Evolutionary conservation across 352 stramenopile genomes (phyloP).

Genomic region (Pythium vanterpoolii): DNA sequence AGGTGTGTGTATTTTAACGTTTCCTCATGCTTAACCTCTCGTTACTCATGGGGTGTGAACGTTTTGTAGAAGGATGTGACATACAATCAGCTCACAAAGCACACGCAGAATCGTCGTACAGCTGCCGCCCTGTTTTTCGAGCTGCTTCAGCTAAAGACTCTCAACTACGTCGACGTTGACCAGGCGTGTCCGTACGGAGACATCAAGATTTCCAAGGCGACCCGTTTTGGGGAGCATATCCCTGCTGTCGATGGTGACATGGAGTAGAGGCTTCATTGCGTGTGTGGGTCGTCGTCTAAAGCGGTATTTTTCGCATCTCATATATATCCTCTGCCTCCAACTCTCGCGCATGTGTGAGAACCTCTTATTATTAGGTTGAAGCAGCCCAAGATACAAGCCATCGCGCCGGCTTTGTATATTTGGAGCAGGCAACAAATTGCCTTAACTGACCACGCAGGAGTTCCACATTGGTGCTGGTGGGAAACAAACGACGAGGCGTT

Average conservation of each 20-base stretch:
- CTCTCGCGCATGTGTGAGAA: background rate
- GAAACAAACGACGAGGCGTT: too few relatives aligned
- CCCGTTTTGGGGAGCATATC: constrained; percentile 70
- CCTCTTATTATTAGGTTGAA: constrained; percentile 4
- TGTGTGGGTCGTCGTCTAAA: constrained; percentile 4
- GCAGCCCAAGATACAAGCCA: background rate
- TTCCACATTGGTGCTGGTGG: background rate
- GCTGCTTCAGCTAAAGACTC: constrained; percentile 96
- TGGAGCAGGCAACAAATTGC: background rate
- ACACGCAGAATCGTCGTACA: constrained; percentile 81
- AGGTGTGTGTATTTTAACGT: constrained; percentile 26
- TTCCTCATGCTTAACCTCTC: background rate
- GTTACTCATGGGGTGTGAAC: background rate
- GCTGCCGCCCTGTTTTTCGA: constrained; percentile 96
- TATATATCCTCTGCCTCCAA: constrained; percentile 18
- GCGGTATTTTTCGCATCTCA: constrained; percentile 15
- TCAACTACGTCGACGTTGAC: constrained; percentile 95
- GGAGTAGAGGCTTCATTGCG: constrained; percentile 17
- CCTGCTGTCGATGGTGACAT: constrained; percentile 64
- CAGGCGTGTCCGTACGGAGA: constrained; percentile 93
- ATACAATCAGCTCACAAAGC: constrained; percentile 84
- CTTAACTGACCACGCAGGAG: background rate
- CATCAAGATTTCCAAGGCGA: constrained; percentile 87
- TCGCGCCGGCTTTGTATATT: background rate
- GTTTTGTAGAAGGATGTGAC: constrained; percentile 55